Conservation (phyloP, 805 yeast species). For the Teunomyces cretensis region DNA sequence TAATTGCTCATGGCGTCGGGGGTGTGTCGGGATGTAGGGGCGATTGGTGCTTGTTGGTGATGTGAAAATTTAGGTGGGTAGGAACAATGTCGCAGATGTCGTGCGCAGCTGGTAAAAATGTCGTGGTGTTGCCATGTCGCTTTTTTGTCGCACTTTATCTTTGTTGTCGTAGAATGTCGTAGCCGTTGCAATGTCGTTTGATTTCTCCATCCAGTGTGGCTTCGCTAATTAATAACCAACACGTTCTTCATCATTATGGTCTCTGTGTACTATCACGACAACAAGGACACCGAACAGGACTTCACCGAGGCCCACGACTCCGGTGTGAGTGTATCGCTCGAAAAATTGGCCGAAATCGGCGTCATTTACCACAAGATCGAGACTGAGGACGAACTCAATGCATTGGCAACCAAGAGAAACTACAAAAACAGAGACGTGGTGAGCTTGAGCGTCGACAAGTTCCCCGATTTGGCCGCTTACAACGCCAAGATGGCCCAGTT, state of each 20-base stretch:
- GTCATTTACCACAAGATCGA: conserved; percentile 61
- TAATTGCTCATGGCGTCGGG: conserved; percentile 5
- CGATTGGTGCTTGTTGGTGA: neutral
- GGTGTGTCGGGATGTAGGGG: neutral
- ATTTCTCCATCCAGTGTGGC: no score
- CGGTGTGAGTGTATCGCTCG: conserved; percentile 54
- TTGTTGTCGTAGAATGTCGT: no score
- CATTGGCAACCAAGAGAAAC: conserved; percentile 63
- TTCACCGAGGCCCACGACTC: conserved; percentile 73
- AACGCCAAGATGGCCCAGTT: conserved; percentile 66
- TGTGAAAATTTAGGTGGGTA: neutral
- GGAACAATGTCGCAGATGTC: neutral
- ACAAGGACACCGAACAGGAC: conserved; percentile 48
- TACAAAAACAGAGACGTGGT: conserved; percentile 83
- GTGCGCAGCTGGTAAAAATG: neutral
- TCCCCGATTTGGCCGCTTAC: conserved; percentile 35
- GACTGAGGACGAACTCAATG: conserved; percentile 55
- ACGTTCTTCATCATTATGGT: conserved; percentile 20
- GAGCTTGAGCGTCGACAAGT: conserved; percentile 42
- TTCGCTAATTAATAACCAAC: neutral
- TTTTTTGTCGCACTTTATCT: no score
- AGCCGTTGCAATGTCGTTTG: no score
- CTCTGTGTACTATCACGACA: conserved; percentile 64
- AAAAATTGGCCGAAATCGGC: conserved; percentile 58
- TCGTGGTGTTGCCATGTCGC: no score